A percentile compares a stretch with the other conserved stretches of the same genome.
Conservation (phyloP, 202 grass and related monocot genomes). For the Zoysia matrella region DNA sequence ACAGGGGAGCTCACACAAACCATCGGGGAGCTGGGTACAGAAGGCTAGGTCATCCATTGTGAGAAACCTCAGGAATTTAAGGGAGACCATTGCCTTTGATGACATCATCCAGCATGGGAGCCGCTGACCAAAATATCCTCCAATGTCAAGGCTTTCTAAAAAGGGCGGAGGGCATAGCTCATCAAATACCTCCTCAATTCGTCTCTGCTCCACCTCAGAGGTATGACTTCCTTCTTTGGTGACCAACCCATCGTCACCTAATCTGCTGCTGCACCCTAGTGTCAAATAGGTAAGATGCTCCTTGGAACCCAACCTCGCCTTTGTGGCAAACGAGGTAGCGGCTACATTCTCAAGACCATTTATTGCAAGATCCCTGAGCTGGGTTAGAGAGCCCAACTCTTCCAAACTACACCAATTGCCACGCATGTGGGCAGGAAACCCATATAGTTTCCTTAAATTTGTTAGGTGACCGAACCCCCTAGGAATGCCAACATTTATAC, state of each 20-base stretch:
- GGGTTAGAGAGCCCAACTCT: neutral
- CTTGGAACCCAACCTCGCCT: constrained; percentile 6
- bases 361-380: neutral
- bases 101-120: constrained; percentile 21
- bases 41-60: neutral
- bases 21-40: neutral
- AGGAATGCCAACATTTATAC: neutral
- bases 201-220: neutral
- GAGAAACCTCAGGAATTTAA: neutral
- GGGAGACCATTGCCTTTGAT: neutral
- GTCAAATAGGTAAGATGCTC: neutral
- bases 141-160: neutral
- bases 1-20: neutral
- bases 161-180: neutral
- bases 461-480: neutral
- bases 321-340: neutral
- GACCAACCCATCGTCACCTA: neutral
- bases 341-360: constrained; percentile 1
- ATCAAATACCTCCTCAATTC: neutral
- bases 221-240: neutral
- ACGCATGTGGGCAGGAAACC: neutral
- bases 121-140: neutral
- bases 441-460: neutral
- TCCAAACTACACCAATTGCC: neutral
- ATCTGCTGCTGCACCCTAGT: neutral